Percentiles rank a stretch among this genome's conserved stretches.
Evolutionary conservation across 2,329 filamentous ascomycete species (phyloP).

Genomic region (Nothophoma quercina): DNA sequence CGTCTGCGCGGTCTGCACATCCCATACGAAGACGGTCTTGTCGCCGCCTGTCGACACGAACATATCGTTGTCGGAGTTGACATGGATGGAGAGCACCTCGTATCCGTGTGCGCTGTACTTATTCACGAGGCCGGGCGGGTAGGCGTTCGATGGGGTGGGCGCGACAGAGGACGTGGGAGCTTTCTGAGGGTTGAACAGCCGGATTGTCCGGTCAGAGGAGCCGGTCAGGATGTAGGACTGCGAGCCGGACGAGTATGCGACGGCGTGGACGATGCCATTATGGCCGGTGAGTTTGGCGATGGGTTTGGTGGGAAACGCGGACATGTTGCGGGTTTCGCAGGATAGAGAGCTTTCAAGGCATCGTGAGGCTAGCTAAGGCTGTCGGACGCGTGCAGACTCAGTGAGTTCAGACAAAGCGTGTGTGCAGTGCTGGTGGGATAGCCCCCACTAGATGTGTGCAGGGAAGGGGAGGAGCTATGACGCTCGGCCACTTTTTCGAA

Average conservation of each 20-base stretch:
- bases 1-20: slow-evolving; percentile 82
- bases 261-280: slow-evolving; percentile 57
- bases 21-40: slow-evolving; percentile 91
- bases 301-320: slow-evolving; percentile 51
- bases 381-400: background rate
- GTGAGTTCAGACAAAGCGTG: slow-evolving; percentile 3
- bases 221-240: slow-evolving; percentile 76
- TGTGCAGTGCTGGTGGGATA: background rate
- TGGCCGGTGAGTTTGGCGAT: slow-evolving; percentile 53
- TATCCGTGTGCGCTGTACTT: slow-evolving; percentile 91
- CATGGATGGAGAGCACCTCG: slow-evolving; percentile 82
- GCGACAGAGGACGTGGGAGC: slow-evolving; percentile 50
- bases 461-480: slow-evolving; percentile 27
- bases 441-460: slow-evolving; percentile 10
- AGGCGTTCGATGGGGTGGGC: slow-evolving; percentile 32
- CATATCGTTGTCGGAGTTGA: slow-evolving; percentile 77
- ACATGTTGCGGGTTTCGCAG: slow-evolving; percentile 34
- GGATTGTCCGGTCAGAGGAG: slow-evolving; percentile 82
- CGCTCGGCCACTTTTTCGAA: slow-evolving; percentile 33
- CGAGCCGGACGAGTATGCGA: slow-evolving; percentile 59
- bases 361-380: slow-evolving; percentile 3
- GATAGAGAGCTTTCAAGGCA: slow-evolving; percentile 28
- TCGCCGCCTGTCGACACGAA: slow-evolving; percentile 92
- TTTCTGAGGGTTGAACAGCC: slow-evolving; percentile 81
- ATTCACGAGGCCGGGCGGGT: slow-evolving; percentile 71